Evolutionary conservation across 306 rosid genomes (phyloP).

Genomic region (Fagus sylvatica): DNA sequence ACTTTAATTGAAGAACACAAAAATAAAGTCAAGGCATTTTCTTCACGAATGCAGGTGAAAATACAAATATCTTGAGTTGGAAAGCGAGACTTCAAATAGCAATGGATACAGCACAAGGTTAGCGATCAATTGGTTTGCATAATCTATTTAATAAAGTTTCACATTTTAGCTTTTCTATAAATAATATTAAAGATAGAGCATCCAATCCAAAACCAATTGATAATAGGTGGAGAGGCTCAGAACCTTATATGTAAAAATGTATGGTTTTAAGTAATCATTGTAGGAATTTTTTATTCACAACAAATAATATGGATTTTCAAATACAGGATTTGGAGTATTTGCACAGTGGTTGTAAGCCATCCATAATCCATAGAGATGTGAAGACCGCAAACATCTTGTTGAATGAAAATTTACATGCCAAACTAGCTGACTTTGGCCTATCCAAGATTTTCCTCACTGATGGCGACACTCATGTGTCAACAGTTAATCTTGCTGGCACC

Average conservation of each 20-base stretch:
- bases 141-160: too few species aligned
- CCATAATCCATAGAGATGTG: constrained; percentile 41
- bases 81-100: constrained; percentile 23
- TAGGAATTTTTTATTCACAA: too few species aligned
- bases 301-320: neutral
- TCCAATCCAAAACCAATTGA: too few species aligned
- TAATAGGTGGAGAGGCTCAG: too few species aligned
- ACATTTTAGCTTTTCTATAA: too few species aligned
- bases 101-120: constrained; percentile 15
- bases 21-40: too few species aligned
- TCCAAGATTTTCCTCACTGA: constrained; percentile 33
- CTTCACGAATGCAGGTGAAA: neutral
- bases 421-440: constrained; percentile 43
- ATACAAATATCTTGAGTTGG: constrained; percentile 1
- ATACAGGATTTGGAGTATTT: constrained; percentile 47
- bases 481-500: constrained; percentile 27
- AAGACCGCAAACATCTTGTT: constrained; percentile 39
- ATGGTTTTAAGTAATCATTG: too few species aligned
- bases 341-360: constrained; percentile 41
- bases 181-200: too few species aligned
- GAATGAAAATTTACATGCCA: constrained; percentile 37
- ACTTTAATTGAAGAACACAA: too few species aligned
- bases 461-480: constrained; percentile 26
- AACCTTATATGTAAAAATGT: too few species aligned
- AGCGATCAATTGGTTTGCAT: neutral